Percentiles rank a stretch among this genome's conserved stretches.
phyloP scores from a whole-genome alignment of 768 basidiomycete genomes.

The Sutorius australiensis region DNA sequence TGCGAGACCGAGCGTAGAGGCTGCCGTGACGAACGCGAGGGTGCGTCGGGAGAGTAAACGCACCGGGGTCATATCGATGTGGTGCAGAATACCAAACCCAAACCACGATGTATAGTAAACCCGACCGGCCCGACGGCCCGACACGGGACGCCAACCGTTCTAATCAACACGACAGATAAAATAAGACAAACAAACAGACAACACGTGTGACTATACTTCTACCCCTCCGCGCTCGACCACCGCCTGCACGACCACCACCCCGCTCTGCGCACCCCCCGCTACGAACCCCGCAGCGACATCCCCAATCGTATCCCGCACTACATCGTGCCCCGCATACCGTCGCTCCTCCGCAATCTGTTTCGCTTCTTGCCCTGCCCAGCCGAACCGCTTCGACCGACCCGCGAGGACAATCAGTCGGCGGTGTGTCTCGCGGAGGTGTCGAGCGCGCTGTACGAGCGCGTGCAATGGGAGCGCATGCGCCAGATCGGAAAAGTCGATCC shows the following conservation, averaged over 20 bases:
- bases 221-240: conserved; percentile 25
- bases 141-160: too few species aligned
- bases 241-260: conserved; percentile 68
- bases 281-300: conserved; percentile 77
- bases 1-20: conserved; percentile 48
- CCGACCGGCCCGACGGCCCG: too few species aligned
- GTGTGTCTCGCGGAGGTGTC: conserved; percentile 20
- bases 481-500: conserved; percentile 58
- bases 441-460: conserved; percentile 44
- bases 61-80: conserved; percentile 5
- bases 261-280: conserved; percentile 51
- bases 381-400: conserved; percentile 74
- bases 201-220: too few species aligned
- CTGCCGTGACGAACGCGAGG: conserved; percentile 49
- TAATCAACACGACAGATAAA: too few species aligned
- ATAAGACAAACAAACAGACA: too few species aligned
- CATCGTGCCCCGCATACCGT: conserved; percentile 9
- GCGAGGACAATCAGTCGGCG: conserved; percentile 58
- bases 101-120: too few species aligned
- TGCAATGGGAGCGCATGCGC: conserved; percentile 55
- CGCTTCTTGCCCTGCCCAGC: conserved; percentile 59
- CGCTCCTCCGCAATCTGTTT: conserved; percentile 39
- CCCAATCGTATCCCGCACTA: conserved; percentile 76
- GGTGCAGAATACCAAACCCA: too few species aligned
- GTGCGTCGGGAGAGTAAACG: conserved; percentile 52